Evolutionary conservation across 2,329 filamentous ascomycete genomes (phyloP), one percentile per base, ranked within the genome.

Genomic region (Microcyclosporella mali): DNA sequence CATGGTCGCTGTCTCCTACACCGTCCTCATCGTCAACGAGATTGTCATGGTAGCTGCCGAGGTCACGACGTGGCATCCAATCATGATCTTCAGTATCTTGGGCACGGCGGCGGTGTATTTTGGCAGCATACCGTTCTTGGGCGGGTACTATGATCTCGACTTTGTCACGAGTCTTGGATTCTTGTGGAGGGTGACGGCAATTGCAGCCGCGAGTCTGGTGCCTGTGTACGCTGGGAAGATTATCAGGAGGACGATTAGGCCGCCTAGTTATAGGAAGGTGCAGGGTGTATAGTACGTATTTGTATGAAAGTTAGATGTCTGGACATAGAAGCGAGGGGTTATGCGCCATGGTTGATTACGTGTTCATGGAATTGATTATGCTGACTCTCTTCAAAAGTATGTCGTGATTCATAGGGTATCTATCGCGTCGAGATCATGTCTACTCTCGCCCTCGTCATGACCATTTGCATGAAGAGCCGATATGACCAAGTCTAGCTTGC

Each of bases 1-100:
- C 46, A 94, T 98, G 82, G 86, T 97, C 41, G 81, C 85, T 17
- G 86, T 98, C 34, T 88, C 83, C 45, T 98, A 95, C 62, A 94
- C 90, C 0, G 88, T 88, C 1, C 78, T 98, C 2, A 81, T 98
- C 4, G 71, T 97, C 49, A 98, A 97, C 64, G 92, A 98, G 64
- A 77, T 98, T 46, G 78, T 94, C 56, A 98, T 98, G 94, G 92
- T 97, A 2, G 90, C 89, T 3, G 87, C 94, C 46, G 86, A 95
- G 62, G 86, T 98, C 56, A 95, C 88, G 3, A 98, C 92, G 0
- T 98, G 92, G 92, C 92, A 97, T 65, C 84, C 84, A 30, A 74
- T 90, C 49, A 97, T 97, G 89, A 82, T 94, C 41, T 70, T 86
- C 39, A 83, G 77, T 53, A 84, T 97, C 47, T 59, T 95, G 4